Conservation (phyloP, 2,329 filamentous ascomycete genomes). For the Penicillium italicum region DNA sequence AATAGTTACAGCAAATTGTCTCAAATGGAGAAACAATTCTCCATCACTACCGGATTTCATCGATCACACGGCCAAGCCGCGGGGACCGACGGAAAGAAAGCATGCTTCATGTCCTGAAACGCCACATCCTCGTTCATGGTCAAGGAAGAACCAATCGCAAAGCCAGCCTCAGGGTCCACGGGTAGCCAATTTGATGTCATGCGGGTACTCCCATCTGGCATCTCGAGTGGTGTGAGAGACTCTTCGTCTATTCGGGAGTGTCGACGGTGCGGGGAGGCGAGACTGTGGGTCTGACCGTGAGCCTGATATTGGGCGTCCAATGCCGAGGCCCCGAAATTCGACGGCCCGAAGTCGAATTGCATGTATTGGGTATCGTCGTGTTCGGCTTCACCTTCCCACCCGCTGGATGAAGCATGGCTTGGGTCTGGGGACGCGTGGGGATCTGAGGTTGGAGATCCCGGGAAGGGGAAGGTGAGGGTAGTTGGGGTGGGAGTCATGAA, state of each 20-base stretch:
- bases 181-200: slow-evolving; percentile 29
- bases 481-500: slow-evolving; percentile 15
- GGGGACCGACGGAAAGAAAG: slow-evolving; percentile 9
- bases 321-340: not conserved
- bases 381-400: slow-evolving; percentile 24
- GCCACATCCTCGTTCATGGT: not conserved
- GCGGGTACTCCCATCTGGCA: slow-evolving; percentile 34
- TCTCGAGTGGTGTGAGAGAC: slow-evolving; percentile 27
- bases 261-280: not conserved
- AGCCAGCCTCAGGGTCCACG: slow-evolving; percentile 17
- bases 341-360: not conserved
- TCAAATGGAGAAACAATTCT: not conserved
- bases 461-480: slow-evolving; percentile 3
- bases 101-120: slow-evolving; percentile 9
- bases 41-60: not conserved
- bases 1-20: not conserved
- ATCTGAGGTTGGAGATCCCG: slow-evolving; percentile 20
- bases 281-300: not conserved
- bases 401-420: slow-evolving; percentile 17
- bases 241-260: slow-evolving; percentile 10
- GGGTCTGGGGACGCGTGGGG: slow-evolving; percentile 23
- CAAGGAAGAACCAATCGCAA: slow-evolving; percentile 22
- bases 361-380: slow-evolving; percentile 8
- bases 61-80: slow-evolving; percentile 2
- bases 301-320: not conserved